Conservation (phyloP, 2,329 filamentous ascomycete species). For the Amauroascus verrucosus region DNA sequence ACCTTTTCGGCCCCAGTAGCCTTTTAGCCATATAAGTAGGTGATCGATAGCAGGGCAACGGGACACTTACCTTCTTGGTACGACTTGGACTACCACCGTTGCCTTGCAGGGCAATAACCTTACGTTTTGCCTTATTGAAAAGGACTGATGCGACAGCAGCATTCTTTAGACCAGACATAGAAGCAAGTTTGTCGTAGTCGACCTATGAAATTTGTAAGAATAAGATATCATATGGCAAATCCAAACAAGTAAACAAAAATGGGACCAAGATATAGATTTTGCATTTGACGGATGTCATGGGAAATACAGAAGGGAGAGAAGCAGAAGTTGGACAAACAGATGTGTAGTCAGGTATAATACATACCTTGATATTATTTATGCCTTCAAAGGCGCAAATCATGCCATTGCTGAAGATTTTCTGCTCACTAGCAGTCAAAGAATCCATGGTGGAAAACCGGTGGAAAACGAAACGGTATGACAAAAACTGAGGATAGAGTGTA, state of each 20-base stretch:
- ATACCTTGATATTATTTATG: conserved; percentile 17
- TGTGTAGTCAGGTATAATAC: neutral
- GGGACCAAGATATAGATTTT: neutral
- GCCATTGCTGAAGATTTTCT: conserved; percentile 19
- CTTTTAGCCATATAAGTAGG: conserved; percentile 4
- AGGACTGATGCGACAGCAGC: conserved; percentile 26
- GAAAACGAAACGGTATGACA: neutral
- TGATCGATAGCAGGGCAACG: neutral
- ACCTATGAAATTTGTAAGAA: conserved; percentile 22
- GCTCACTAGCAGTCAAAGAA: conserved; percentile 19
- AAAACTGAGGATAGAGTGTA: neutral
- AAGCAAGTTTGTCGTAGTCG: conserved; percentile 32
- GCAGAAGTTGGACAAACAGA: neutral
- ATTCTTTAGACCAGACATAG: conserved; percentile 30
- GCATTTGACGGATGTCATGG: neutral
- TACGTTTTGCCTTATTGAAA: conserved; percentile 31
- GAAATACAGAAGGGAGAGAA: neutral
- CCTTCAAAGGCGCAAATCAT: conserved; percentile 15
- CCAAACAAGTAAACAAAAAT: no score
- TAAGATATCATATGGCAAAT: neutral
- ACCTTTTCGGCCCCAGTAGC: conserved; percentile 13
- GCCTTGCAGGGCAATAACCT: conserved; percentile 21
- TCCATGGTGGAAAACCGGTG: conserved; percentile 13
- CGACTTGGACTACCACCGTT: conserved; percentile 1
- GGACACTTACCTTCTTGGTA: conserved; percentile 9